phyloP scores from a whole-genome alignment of 169 alveolate genomes.

The Eimeria tenella region DNA sequence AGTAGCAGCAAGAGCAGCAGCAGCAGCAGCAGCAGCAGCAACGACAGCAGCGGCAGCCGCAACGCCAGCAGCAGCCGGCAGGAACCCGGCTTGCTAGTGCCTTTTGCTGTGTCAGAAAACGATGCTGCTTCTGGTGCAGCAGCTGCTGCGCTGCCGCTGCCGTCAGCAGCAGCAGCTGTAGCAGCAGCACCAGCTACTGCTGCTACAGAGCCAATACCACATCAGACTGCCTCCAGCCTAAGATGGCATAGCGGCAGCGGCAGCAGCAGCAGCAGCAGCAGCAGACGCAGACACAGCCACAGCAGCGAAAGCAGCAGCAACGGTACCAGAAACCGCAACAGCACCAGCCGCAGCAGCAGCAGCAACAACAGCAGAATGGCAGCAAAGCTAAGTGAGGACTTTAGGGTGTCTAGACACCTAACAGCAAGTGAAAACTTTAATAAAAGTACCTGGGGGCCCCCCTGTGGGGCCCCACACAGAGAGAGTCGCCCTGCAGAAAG shows the following conservation, averaged over 20 bases:
- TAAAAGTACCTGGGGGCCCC: too few species aligned
- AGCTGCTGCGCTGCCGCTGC: not conserved
- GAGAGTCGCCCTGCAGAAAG: not conserved
- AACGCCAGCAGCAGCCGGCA: not conserved
- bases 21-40: not conserved
- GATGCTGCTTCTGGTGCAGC: not conserved
- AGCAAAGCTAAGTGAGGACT: too few species aligned
- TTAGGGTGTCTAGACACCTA: too few species aligned
- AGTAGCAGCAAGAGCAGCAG: not conserved
- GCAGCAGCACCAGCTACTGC: not conserved
- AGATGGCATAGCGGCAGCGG: not conserved
- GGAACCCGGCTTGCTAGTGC: too few species aligned
- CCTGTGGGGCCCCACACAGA: not conserved
- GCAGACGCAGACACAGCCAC: not conserved
- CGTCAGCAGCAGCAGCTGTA: not conserved
- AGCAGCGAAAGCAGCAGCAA: slow-evolving; percentile 9
- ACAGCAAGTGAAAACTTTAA: too few species aligned
- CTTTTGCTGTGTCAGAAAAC: too few species aligned
- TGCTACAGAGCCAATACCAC: not conserved
- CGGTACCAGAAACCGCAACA: not conserved
- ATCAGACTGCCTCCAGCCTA: not conserved
- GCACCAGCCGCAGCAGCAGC: not conserved
- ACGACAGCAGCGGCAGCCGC: not conserved
- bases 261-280: slow-evolving; percentile 28
- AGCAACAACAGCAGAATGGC: not conserved